These are phyloP conservation scores for Tylopilus rubrobrunneus DNA, from an alignment of 768 basidiomycete species.

Conservation along the genomic window DNA sequence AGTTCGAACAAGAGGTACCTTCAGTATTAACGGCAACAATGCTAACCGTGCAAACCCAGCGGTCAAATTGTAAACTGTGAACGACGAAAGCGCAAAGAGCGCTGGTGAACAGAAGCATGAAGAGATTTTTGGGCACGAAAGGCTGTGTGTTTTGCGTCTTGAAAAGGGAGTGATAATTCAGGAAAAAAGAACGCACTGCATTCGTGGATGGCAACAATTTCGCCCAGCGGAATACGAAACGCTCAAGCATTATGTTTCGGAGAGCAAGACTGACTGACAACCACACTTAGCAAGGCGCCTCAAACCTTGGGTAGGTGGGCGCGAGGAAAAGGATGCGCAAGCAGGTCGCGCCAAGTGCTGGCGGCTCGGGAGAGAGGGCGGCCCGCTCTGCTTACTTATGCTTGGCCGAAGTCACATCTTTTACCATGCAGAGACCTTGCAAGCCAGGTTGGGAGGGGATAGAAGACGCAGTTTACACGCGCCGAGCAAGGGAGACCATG, in stretches of 20 bases:
- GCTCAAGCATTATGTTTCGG: slow-evolving; percentile 61
- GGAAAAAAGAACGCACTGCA: slow-evolving; percentile 15
- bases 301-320: too few relatives aligned
- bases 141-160: slow-evolving; percentile 12
- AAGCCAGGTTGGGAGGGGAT: too few relatives aligned
- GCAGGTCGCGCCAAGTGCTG: too few relatives aligned
- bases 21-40: slow-evolving; percentile 50
- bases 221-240: slow-evolving; percentile 48
- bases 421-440: too few relatives aligned
- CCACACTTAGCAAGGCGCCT: slow-evolving; percentile 38
- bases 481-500: too few relatives aligned
- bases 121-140: slow-evolving; percentile 17
- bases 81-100: slow-evolving; percentile 39
- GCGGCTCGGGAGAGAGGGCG: too few relatives aligned
- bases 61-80: slow-evolving; percentile 36
- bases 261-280: slow-evolving; percentile 46
- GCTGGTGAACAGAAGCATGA: slow-evolving; percentile 32
- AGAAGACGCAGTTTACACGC: too few relatives aligned
- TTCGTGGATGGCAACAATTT: slow-evolving; percentile 9
- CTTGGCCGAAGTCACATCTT: too few relatives aligned
- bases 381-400: too few relatives aligned
- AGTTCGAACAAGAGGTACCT: slow-evolving; percentile 47
- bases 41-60: slow-evolving; percentile 47
- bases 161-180: background rate
- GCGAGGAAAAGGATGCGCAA: too few relatives aligned